Percentiles rank a stretch among this genome's conserved stretches.
These are phyloP conservation scores for Fusarium sp. DNA, from an alignment of 2,329 filamentous ascomycete genomes.

Conservation along the genomic window DNA sequence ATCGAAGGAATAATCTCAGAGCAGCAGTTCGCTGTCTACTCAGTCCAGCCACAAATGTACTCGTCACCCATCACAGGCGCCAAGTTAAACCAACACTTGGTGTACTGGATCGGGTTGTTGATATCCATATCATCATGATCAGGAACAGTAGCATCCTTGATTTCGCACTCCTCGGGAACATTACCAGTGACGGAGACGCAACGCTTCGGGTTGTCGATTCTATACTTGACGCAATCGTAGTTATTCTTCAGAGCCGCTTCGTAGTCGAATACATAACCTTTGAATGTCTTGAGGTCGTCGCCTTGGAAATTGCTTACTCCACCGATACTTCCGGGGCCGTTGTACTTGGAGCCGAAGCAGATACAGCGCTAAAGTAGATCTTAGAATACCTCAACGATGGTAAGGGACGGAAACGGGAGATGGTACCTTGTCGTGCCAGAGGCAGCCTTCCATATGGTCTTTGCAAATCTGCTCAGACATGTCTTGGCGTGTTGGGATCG, in stretches of 20 bases:
- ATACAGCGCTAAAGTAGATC: neutral
- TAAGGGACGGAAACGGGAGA: too few species aligned
- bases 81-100: neutral
- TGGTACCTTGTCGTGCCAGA: neutral
- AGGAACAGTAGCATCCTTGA: neutral
- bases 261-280: neutral
- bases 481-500: neutral
- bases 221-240: neutral
- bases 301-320: neutral
- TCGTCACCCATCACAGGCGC: neutral
- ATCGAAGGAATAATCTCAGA: rapidly evolving
- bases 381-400: rapidly evolving
- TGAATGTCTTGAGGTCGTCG: neutral
- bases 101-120: neutral
- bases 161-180: neutral
- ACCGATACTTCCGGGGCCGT: neutral
- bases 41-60: neutral
- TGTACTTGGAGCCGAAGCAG: neutral
- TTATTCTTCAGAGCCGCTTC: neutral
- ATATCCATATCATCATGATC: neutral
- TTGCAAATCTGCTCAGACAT: neutral
- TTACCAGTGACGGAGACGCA: neutral
- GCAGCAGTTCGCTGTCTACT: rapidly evolving
- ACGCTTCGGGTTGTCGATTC: neutral
- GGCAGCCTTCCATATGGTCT: neutral